A percentile compares a stretch with the other conserved stretches of the same genome.
phyloP scores from a whole-genome alignment of 1,284 basidiomycete species.

The Moesziomyces parantarcticus region DNA sequence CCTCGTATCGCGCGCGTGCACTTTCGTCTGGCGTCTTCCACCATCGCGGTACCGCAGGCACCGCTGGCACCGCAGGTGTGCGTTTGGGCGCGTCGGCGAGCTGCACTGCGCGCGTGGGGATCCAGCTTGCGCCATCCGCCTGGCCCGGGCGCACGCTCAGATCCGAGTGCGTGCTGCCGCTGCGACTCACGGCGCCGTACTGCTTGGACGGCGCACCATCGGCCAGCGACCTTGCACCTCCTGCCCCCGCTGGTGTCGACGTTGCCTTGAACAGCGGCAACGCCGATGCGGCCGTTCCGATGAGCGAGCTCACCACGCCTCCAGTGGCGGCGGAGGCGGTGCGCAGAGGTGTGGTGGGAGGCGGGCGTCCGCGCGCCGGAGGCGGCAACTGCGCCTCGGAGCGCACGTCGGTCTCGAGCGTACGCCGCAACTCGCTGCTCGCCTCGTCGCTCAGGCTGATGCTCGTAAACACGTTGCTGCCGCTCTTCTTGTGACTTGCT shows the following conservation, averaged over 20 bases:
- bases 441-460: constrained; percentile 43
- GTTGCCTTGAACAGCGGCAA: constrained; percentile 25
- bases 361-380: constrained; percentile 6
- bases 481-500: constrained; percentile 12
- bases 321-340: not conserved
- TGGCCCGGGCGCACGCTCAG: not conserved
- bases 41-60: not conserved
- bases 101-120: constrained; percentile 11
- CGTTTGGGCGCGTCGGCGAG: constrained; percentile 14
- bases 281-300: constrained; percentile 19
- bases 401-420: constrained; percentile 25
- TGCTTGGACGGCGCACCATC: constrained; percentile 44
- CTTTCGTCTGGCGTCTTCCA: constrained; percentile 21
- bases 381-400: constrained; percentile 17
- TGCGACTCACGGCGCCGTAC: constrained; percentile 19
- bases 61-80: not conserved
- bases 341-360: not conserved
- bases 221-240: constrained; percentile 14
- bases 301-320: constrained; percentile 22
- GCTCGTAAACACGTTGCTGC: constrained; percentile 36
- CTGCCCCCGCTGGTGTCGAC: not conserved
- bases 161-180: constrained; percentile 16
- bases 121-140: constrained; percentile 8
- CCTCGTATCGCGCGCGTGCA: constrained; percentile 25
- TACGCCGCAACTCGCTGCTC: constrained; percentile 21